Evolutionary conservation across 2,329 filamentous ascomycete genomes (phyloP), one percentile per base, ranked within the genome.

Genomic region (Trichophyton schoenleinii): DNA sequence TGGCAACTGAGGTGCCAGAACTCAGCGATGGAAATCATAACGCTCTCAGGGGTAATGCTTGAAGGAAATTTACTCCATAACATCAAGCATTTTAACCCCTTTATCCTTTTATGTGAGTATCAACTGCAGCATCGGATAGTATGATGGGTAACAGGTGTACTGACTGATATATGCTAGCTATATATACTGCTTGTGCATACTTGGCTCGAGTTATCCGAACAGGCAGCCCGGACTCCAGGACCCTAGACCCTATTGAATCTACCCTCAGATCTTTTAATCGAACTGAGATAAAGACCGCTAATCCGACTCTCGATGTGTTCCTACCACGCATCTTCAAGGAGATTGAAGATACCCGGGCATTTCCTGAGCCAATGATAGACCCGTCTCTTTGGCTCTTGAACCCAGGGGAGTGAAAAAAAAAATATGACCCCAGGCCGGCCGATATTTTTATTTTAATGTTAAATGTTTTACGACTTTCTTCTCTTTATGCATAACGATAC

Each of bases 131-230:
- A 38, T 13, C 34, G 11, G 2, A 13, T 9, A 4, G 34, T 13
- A 9, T 11, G 34, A 13, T 38, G 3, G 34, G 11, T 11, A 13
- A 38, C 9, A 38, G 9, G 3, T 38, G 11, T 38, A 57, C 38
- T 58, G 15, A 55, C 49, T 7, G 11, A 38, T 38, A 8, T 46
- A 1, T 18, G 3, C 9, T 36, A 59, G 58, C 41, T 8, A 36
- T 59, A 31, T 59, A 59, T 38, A 59, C 58, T 49, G 18, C 58
- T 15, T 59, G 58, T 9, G 58, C 58, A 48, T 59, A 59, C 31
- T 42, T 59, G 28, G 41, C 58, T 38, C 11, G 58, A 8, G 25
- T 49, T 34, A 59, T 59, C 11, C 42, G 58, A 15, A 49, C 58
- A n/a, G 58, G 42, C 6, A 38, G 41, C n/a, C 58, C 58, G 20